A percentile compares a stretch with the other conserved stretches of the same genome.
These are phyloP conservation scores for Podaxis carcinomalis DNA, from an alignment of 768 basidiomycete species.

Conservation along the genomic window DNA sequence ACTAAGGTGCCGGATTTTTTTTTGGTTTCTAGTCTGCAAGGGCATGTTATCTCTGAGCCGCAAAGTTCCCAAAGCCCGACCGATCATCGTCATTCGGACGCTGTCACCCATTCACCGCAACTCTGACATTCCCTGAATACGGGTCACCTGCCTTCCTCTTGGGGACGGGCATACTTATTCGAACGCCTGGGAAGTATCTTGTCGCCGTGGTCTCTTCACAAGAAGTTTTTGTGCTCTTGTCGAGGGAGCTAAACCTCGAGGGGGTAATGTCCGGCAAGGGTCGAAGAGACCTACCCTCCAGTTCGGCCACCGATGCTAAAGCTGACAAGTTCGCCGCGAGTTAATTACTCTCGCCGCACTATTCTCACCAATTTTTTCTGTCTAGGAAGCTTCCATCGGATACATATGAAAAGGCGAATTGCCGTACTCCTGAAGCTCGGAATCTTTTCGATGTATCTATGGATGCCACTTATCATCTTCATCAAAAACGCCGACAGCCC, in stretches of 20 bases:
- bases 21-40: too few species aligned
- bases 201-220: background rate
- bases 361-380: background rate
- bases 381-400: background rate
- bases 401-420: slow-evolving; percentile 1
- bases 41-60: too few species aligned
- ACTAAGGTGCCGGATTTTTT: too few species aligned
- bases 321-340: background rate
- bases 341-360: background rate
- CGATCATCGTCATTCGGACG: too few species aligned
- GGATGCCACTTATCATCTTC: background rate
- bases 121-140: background rate
- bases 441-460: background rate
- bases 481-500: background rate
- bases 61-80: too few species aligned
- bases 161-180: background rate
- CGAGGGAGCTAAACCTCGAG: background rate
- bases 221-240: background rate
- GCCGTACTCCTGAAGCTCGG: background rate
- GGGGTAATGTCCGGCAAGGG: background rate
- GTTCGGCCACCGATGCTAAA: background rate
- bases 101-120: too few species aligned
- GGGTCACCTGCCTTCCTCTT: background rate
- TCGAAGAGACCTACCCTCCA: background rate
- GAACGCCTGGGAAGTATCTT: background rate